phyloP scores from a whole-genome alignment of 257 asterid species.

The Solanum ahanhuiri region DNA sequence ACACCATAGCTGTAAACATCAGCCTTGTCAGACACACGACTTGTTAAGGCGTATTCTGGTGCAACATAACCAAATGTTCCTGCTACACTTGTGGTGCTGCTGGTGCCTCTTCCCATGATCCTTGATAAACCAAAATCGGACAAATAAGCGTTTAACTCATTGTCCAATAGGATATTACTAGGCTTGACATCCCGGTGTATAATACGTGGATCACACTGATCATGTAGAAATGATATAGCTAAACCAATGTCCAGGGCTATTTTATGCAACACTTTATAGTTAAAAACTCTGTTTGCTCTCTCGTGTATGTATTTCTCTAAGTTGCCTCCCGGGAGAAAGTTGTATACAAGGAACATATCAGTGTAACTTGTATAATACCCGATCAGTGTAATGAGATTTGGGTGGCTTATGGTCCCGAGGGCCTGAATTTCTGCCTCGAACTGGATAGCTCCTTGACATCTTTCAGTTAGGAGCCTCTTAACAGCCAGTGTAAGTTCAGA shows the following conservation, averaged over 20 bases:
- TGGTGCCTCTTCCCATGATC: slow-evolving; percentile 62
- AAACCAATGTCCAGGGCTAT: slow-evolving; percentile 71
- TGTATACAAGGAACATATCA: slow-evolving; percentile 78
- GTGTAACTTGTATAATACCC: slow-evolving; percentile 76
- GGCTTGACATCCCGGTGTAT: slow-evolving; percentile 95
- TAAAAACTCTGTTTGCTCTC: slow-evolving; percentile 49
- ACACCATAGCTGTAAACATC: slow-evolving; percentile 95
- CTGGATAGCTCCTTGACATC: slow-evolving; percentile 55
- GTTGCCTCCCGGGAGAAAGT: slow-evolving; percentile 74
- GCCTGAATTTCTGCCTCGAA: slow-evolving; percentile 73
- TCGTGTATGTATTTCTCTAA: slow-evolving; percentile 71
- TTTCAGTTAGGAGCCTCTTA: slow-evolving; percentile 64
- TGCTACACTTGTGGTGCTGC: slow-evolving; percentile 72
- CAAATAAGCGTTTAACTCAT: slow-evolving; percentile 62
- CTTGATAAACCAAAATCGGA: slow-evolving; percentile 83
- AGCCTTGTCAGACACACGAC: slow-evolving; percentile 90
- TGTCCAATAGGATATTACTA: slow-evolving; percentile 71
- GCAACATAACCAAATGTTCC: slow-evolving; percentile 93
- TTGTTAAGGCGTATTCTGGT: slow-evolving; percentile 81
- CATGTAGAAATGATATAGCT: slow-evolving; percentile 75
- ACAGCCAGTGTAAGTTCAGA: slow-evolving; percentile 71
- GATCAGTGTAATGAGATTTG: slow-evolving; percentile 70
- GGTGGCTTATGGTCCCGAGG: slow-evolving; percentile 65
- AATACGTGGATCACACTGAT: slow-evolving; percentile 76
- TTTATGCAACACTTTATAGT: slow-evolving; percentile 80